phyloP scores from a whole-genome alignment of 2,329 filamentous ascomycete genomes.

The Berkeleyomyces basicola region DNA sequence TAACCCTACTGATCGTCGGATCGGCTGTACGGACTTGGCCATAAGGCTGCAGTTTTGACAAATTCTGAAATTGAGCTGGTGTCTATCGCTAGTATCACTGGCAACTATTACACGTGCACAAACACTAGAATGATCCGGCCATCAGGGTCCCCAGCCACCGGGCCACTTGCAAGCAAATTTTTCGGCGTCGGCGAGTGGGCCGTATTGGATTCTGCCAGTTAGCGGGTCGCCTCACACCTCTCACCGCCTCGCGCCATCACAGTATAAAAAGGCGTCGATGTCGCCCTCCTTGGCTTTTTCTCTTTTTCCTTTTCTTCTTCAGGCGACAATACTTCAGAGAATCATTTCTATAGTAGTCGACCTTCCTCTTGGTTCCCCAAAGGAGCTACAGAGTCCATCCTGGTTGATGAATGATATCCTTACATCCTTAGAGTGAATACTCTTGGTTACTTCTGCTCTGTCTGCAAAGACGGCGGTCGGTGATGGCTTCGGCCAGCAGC shows the following conservation, averaged over 20 bases:
- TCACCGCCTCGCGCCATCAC: background rate
- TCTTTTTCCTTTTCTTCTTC: constrained; percentile 13
- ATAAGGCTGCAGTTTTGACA: background rate
- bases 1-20: background rate
- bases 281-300: background rate
- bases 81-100: background rate
- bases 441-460: constrained; percentile 41
- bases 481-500: constrained; percentile 12
- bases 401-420: constrained; percentile 89
- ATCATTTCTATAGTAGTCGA: constrained; percentile 98
- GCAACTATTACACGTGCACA: background rate
- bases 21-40: background rate
- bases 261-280: constrained; percentile 7
- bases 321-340: constrained; percentile 32
- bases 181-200: background rate
- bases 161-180: background rate
- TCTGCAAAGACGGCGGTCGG: constrained; percentile 43
- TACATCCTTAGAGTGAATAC: constrained; percentile 77
- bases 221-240: background rate
- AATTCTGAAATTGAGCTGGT: background rate
- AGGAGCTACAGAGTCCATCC: constrained; percentile 88
- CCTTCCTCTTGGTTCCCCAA: constrained; percentile 77
- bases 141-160: background rate
- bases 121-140: too few relatives aligned
- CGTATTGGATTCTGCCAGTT: background rate